Evolutionary conservation across 306 rosid genomes (phyloP), one percentile per base, ranked within the genome.

Genomic region (Citrullus mucosospermus): DNA sequence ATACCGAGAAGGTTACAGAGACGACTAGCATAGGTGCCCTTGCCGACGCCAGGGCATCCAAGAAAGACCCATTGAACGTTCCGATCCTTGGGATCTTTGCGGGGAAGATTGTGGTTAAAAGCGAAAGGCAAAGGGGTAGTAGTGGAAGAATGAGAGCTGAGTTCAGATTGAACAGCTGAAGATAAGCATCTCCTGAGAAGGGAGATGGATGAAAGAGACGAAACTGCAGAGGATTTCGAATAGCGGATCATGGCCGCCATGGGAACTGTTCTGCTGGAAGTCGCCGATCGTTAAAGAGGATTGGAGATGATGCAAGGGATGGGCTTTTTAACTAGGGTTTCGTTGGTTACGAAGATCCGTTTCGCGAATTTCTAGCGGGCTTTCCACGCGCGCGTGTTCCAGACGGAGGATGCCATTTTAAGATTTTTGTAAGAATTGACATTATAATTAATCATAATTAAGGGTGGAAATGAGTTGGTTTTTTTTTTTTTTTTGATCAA

Each of bases 1-100:
- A 91, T 88, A 14, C 89, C 89, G 50, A 95, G 92, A 74, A 91
- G 97, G 51, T 81, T 86, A n/a, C 83, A 95, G 15, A 95, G 88
- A 9, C 98, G 98, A 50, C 96, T 88, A 3, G 98, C 93, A 68
- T 92, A 91, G 8, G 99, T 95, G 1, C 99, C 99, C 81, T 92
- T 92, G 0, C 99, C 99, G 76, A 95, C 97, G 80, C 99, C 98
- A 4, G 99, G 96, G 44, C 91, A 92, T 51, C 97, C 99, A 10
- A 89, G 81, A 81, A 95, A 95, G 9, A 91, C 91, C 97, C 99
- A 95, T 75, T 90, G 97, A 56, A 95, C 91, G 77, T 81, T 87
- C 38, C 87, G 81, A 80, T 88, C 88, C 55, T 70, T 73, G 10
- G 79, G 87, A 81, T 88, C 93, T 32, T 84, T 83, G 43, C 84